Evolutionary conservation across 2,329 filamentous ascomycete species (phyloP).

Genomic region (Colletotrichum sp.): DNA sequence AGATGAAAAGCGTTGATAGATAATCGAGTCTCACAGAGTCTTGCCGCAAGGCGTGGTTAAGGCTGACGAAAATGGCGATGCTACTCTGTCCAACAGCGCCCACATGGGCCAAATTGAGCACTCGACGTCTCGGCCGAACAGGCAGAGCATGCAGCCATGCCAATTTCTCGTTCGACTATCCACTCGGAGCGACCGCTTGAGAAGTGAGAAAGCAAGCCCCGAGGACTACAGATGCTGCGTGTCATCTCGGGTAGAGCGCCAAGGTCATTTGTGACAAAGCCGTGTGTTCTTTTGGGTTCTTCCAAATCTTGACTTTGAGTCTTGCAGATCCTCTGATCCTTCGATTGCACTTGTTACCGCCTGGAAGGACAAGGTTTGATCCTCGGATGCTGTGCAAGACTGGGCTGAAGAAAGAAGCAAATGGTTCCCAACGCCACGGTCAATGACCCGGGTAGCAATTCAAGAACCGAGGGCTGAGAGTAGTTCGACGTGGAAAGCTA

Average conservation of each 20-base stretch:
- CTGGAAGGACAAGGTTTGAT: not conserved
- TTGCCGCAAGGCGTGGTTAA: not conserved
- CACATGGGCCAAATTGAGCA: not conserved
- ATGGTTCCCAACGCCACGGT: not conserved
- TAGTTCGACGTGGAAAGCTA: not conserved
- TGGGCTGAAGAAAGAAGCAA: not conserved
- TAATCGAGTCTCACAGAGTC: not conserved
- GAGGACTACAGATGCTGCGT: slow-evolving; percentile 7
- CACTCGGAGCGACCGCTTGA: not conserved
- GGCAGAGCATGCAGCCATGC: not conserved
- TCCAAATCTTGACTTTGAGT: not conserved
- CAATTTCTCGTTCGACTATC: not conserved
- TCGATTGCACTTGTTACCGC: not conserved
- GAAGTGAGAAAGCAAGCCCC: slow-evolving; percentile 8
- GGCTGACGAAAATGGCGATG: slow-evolving; percentile 10
- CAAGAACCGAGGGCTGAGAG: not conserved
- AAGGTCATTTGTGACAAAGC: not conserved
- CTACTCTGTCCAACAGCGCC: not conserved
- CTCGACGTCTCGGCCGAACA: not conserved
- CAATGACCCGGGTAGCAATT: not conserved
- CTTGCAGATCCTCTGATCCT: not conserved
- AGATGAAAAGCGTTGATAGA: not conserved
- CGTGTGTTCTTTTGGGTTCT: not conserved
- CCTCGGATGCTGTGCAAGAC: not conserved
- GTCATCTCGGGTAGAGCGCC: not conserved